phyloP scores from a whole-genome alignment of 345 rosid species.

The Arabidopsis thaliana region DNA sequence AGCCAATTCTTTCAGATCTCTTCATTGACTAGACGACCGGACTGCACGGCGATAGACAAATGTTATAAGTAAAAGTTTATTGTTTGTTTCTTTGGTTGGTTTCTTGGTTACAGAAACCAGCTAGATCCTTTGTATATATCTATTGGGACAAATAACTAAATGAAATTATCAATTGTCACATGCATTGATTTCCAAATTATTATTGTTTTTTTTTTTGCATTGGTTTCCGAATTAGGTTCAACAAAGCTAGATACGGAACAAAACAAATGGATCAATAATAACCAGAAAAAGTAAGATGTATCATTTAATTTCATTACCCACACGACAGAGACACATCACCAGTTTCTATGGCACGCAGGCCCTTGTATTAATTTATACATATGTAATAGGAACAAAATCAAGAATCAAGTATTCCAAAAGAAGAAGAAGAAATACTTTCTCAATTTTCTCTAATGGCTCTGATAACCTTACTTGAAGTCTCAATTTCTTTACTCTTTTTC shows the following conservation, averaged over 20 bases:
- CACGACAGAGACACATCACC: slow-evolving; percentile 17
- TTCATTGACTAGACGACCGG: background rate
- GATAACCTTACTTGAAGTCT: slow-evolving; percentile 36
- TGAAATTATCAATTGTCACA: background rate
- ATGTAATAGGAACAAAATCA: background rate
- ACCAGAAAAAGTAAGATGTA: background rate
- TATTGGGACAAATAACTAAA: background rate
- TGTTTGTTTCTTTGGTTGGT: background rate
- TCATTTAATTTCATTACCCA: background rate
- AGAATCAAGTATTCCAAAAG: slow-evolving; percentile 9
- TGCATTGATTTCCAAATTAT: background rate
- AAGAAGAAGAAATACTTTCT: background rate
- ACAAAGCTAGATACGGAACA: background rate
- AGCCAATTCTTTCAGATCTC: background rate
- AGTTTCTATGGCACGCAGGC: background rate
- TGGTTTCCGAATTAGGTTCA: background rate
- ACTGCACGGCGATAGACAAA: background rate
- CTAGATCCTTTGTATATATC: background rate
- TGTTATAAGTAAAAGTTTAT: background rate
- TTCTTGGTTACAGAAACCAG: background rate
- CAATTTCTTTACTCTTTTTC: slow-evolving; percentile 26
- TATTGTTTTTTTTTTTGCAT: background rate
- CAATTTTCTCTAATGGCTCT: slow-evolving; percentile 33
- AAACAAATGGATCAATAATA: slow-evolving; percentile 1
- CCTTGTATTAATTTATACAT: background rate